Conservation (phyloP, 179 eudicot species). For the Silene noctiflora region DNA sequence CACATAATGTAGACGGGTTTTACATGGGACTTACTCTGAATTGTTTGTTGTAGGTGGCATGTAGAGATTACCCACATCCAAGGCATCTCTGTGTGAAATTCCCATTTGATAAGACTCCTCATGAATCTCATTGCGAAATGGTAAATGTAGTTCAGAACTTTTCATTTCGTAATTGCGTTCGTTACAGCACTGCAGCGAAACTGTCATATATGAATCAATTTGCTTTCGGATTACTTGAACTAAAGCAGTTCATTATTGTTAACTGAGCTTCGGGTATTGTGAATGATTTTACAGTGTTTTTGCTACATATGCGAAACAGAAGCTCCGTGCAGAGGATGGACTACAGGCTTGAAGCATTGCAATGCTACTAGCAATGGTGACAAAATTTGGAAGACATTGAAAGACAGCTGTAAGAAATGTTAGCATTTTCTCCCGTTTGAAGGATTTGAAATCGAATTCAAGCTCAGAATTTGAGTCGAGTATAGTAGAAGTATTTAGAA, state of each 20-base stretch:
- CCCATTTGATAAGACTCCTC: slow-evolving; percentile 33
- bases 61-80: slow-evolving; percentile 37
- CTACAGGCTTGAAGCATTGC: slow-evolving; percentile 26
- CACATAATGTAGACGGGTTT: too few species aligned
- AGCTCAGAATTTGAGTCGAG: slow-evolving; percentile 20
- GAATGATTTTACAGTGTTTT: slow-evolving; percentile 27
- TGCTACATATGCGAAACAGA: slow-evolving; percentile 30
- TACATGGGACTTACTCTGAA: not conserved
- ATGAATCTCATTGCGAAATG: slow-evolving; percentile 33
- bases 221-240: too few species aligned
- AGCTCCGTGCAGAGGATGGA: slow-evolving; percentile 36
- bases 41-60: slow-evolving; percentile 24
- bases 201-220: too few species aligned
- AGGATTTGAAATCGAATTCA: slow-evolving; percentile 15
- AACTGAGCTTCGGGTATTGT: not conserved
- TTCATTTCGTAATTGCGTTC: too few species aligned
- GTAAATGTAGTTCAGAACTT: slow-evolving; percentile 20
- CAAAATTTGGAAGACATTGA: slow-evolving; percentile 9
- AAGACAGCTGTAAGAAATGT: not conserved
- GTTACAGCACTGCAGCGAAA: too few species aligned
- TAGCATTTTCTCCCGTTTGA: not conserved
- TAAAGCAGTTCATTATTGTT: too few species aligned
- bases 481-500: not conserved
- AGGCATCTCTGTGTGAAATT: slow-evolving; percentile 31
- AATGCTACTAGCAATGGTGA: slow-evolving; percentile 15